Evolutionary conservation across 768 basidiomycete species (phyloP), one percentile per base, ranked within the genome.

Genomic region (Astraeus odoratus): DNA sequence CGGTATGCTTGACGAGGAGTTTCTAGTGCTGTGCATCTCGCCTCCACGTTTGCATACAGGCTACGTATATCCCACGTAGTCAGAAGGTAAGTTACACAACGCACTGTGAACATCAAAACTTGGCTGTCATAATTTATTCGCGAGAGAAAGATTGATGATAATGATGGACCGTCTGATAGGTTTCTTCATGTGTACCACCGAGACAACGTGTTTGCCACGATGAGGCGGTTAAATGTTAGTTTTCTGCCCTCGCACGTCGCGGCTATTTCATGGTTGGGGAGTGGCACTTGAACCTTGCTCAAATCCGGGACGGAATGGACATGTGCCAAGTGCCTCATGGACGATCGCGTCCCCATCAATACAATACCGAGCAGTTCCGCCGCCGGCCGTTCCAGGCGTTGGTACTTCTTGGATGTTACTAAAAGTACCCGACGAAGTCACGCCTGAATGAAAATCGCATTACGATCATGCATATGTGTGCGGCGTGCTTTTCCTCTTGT

Each of bases 121-220:
- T 29, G 39, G 29, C 26, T 27, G 20, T 30, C 25, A 18, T n/a
- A 41, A 15, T 30, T 33, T 29, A 44, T 19, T 50, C 42, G 27
- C 26, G 29, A 45, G 51, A 46, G 52, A 51, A 44, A 42, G 50
- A 47, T 48, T 37, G 12, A n/a, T n/a, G n/a, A n/a, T n/a, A n/a
- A n/a, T 35, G n/a, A 29, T 29, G 27, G 26, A 36, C 35, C 39
- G 20, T 27, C 42, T 51, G 48, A 29, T 26, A 59, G 39, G 39
- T 43, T 46, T 49, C 25, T 35, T 29, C 16, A 27, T 16, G 13
- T 39, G 6, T 24, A 25, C 51, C 50, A 24, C 42, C 46, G 35
- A 19, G 43, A 30, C 61, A 63, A 64, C 61, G 51, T 64, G 62
- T 59, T 53, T 38, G 52, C 59, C 61, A 63, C 62, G 61, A 52